Evolutionary conservation across 176 grass and related monocot genomes (phyloP).

Genomic region (Pontederia paniculata): DNA sequence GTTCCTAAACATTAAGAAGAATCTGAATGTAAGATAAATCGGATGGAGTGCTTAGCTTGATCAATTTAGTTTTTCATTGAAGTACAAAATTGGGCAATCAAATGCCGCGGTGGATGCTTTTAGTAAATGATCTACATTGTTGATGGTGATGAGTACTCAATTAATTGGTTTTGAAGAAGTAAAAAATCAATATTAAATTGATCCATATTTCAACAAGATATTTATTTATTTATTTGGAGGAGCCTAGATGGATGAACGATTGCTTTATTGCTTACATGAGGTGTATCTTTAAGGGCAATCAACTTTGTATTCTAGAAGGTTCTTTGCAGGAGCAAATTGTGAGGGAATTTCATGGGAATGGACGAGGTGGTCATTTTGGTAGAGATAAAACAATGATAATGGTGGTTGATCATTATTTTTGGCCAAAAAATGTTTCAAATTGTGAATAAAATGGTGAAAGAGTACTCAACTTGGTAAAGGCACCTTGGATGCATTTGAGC

Average conservation of each 20-base stretch:
- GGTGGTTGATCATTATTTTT: neutral
- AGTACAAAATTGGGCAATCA: neutral
- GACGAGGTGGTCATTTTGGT: neutral
- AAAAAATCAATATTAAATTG: no score
- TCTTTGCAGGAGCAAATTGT: neutral
- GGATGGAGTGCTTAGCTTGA: neutral
- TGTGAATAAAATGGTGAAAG: neutral
- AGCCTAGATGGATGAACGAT: neutral
- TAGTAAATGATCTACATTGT: no score
- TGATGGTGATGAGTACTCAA: no score
- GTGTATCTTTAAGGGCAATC: neutral
- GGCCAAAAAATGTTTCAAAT: neutral
- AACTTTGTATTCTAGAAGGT: neutral
- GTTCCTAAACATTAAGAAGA: neutral
- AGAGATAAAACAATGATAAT: neutral
- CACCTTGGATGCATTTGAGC: no score
- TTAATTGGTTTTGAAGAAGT: no score
- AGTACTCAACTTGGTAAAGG: no score
- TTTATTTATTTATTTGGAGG: no score
- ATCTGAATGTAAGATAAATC: neutral
- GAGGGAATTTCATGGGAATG: neutral
- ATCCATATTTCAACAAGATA: no score
- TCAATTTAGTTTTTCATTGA: neutral
- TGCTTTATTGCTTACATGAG: no score
- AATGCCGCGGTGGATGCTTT: neutral